Evolutionary conservation across 2,329 filamentous ascomycete genomes (phyloP), one percentile per base, ranked within the genome.

Genomic region (Fusarium sp.): DNA sequence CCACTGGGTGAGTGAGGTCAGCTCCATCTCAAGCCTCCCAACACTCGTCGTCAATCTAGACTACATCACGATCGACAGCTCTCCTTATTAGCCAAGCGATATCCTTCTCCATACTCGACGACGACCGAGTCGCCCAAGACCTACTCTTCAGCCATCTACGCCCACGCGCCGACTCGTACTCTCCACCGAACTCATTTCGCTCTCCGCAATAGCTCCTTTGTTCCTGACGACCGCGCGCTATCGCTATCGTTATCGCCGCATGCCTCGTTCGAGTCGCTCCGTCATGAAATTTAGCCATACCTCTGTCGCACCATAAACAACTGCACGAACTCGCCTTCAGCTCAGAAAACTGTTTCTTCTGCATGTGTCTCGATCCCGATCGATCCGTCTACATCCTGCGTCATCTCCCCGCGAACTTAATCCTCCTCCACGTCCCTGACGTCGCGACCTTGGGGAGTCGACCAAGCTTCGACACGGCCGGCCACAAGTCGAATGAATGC

Each of bases 401-500:
- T 33, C 63, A 53, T 49, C 66, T 49, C 53, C 42, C 60, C 56
- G 63, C 67, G 67, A 75, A 40, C 38, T 36, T 70, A 44, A 53
- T 42, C 58, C 51, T 44, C 38, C 68, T 60, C 59, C 55, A 56
- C 67, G 66, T 67, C 66, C 71, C 57, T 60, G 61, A 70, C 69
- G 66, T 73, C 70, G 67, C 67, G 75, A 69, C 67, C 69, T 72
- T 61, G 75, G 71, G 75, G 75, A 72, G 75, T 77, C 77, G 79
- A 79, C 67, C 73, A 58, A 77, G 67, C 66, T 73, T 76, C 72
- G 74, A 78, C 64, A 75, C 73, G 65, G 66, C 76, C 72, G 72
- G 64, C 63, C 67, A 64, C 72, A 78, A 81, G 80, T 77, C 81
- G 82, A 83, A 80, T 84, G 83, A 84, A 98, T 98, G 95, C 95